Evolutionary conservation across 805 yeast species (phyloP), one percentile per base, ranked within the genome.

Genomic region (Saturnispora halmiae): DNA sequence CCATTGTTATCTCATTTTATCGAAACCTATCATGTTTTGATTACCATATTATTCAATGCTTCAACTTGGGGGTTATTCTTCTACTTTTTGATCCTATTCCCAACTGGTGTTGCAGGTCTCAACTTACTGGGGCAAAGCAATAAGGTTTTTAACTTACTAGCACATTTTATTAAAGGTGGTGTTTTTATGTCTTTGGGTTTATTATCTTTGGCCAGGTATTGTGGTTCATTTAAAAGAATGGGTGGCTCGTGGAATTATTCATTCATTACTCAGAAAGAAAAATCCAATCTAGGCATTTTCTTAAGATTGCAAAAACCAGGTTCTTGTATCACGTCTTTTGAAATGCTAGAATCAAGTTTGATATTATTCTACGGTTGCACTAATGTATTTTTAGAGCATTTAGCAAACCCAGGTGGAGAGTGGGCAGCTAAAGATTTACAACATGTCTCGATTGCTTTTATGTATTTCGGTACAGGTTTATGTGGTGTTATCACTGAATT

Each of bases 161-260:
- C 98, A 2, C 98, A 90, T 61, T 85, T 86, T 71, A 90, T 90
- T 59, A 90, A 90, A 61, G 98, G 98, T 45, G 92, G 90, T 20
- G 92, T 90, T 2, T 90, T 90, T 56, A 69, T 86, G 44, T 47
- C 69, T 4, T 64, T 82, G 30, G 98, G 98, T 16, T 46, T 88
- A 6, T 56, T 87, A 5, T 73, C 94, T n/a, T 67, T 92, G 30
- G 82, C 87, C 1, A 75, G 97, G 51, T 88, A 83, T 60, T 77
- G 86, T 52, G 98, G 98, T 3, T 83, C 80, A 10, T 84, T 81
- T 52, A 57, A 71, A 28, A 67, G 72, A 42, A 65, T 70, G 43
- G 97, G 97, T 16, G 80, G 94, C 82, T 88, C 95, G 4, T 90
- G 98, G 98, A 92, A 92, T 50, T 58, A 52, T 49, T 43, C 64